These are phyloP conservation scores for Evansstolkia leycettana DNA, from an alignment of 495 filamentous ascomycete species.

Conservation along the genomic window DNA sequence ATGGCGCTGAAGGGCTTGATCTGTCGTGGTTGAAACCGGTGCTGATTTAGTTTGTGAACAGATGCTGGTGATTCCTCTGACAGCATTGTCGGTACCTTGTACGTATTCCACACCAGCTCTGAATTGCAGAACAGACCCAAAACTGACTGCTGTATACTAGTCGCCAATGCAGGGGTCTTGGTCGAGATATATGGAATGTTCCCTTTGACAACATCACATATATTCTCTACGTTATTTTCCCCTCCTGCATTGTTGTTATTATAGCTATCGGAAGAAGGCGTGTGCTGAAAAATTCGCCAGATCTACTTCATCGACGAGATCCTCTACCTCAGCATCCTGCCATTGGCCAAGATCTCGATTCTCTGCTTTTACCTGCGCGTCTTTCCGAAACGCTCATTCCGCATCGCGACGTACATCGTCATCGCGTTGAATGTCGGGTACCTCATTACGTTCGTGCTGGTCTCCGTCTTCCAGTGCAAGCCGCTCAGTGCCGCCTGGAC, in stretches of 20 bases:
- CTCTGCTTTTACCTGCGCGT: conserved; percentile 29
- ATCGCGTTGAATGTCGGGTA: conserved; percentile 26
- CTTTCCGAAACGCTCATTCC: conserved; percentile 23
- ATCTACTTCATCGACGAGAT: conserved; percentile 6
- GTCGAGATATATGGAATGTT: conserved; percentile 35
- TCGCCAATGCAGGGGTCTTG: conserved; percentile 25
- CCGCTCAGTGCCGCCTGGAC: conserved; percentile 30
- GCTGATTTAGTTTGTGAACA: conserved; percentile 1
- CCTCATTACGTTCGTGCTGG: conserved; percentile 25
- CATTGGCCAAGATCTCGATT: conserved; percentile 27
- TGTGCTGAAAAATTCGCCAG: conserved; percentile 4
- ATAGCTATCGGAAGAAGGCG: not conserved
- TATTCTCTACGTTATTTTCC: conserved; percentile 18
- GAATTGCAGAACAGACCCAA: not conserved
- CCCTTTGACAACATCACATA: conserved; percentile 31
- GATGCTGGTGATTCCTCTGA: conserved; percentile 12
- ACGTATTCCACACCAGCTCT: conserved; percentile 1
- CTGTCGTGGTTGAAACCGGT: not conserved
- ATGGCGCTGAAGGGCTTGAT: not conserved
- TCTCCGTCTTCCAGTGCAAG: conserved; percentile 28
- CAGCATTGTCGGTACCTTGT: conserved; percentile 16
- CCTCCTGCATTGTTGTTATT: not conserved
- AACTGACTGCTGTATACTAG: conserved; percentile 5
- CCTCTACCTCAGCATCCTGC: conserved; percentile 15
- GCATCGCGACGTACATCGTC: conserved; percentile 15